These are phyloP conservation scores for Gremmenia infestans DNA, from an alignment of 2,329 filamentous ascomycete species.

Conservation along the genomic window DNA sequence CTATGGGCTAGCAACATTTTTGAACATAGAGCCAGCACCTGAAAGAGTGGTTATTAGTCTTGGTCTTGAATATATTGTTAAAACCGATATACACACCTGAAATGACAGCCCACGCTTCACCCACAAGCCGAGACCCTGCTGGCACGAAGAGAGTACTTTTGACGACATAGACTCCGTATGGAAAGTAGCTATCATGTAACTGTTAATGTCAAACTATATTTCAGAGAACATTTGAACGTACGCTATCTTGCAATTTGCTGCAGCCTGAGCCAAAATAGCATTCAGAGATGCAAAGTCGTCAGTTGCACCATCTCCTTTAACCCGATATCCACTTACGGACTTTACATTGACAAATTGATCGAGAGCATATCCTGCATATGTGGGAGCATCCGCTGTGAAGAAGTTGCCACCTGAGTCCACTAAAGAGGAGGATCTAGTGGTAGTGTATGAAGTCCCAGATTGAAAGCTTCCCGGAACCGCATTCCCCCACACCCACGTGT, in stretches of 20 bases:
- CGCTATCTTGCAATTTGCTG: slow-evolving; percentile 6
- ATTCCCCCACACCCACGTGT: slow-evolving; percentile 2
- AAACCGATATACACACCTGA: neutral
- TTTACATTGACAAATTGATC: slow-evolving; percentile 2
- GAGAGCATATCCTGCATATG: neutral
- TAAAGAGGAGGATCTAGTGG: neutral
- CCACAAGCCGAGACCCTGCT: slow-evolving; percentile 45
- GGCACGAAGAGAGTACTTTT: slow-evolving; percentile 42
- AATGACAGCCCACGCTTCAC: slow-evolving; percentile 46
- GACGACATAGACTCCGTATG: slow-evolving; percentile 40
- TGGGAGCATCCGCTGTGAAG: neutral
- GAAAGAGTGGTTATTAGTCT: slow-evolving; percentile 31
- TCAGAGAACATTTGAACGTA: slow-evolving; percentile 28
- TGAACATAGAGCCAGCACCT: slow-evolving; percentile 41
- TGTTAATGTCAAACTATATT: too few species aligned
- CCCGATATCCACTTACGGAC: neutral
- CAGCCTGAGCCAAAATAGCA: slow-evolving; percentile 49
- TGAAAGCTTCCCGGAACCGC: neutral
- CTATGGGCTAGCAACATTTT: slow-evolving; percentile 36
- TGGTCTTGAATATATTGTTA: too few species aligned
- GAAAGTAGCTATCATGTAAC: slow-evolving; percentile 27
- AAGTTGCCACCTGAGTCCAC: neutral
- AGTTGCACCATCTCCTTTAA: slow-evolving; percentile 8
- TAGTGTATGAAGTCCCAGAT: neutral
- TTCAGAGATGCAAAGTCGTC: slow-evolving; percentile 39